A percentile compares a stretch with the other conserved stretches of the same genome.
phyloP scores from a whole-genome alignment of 2,329 filamentous ascomycete genomes.

The Sporothrix variecibatus region DNA sequence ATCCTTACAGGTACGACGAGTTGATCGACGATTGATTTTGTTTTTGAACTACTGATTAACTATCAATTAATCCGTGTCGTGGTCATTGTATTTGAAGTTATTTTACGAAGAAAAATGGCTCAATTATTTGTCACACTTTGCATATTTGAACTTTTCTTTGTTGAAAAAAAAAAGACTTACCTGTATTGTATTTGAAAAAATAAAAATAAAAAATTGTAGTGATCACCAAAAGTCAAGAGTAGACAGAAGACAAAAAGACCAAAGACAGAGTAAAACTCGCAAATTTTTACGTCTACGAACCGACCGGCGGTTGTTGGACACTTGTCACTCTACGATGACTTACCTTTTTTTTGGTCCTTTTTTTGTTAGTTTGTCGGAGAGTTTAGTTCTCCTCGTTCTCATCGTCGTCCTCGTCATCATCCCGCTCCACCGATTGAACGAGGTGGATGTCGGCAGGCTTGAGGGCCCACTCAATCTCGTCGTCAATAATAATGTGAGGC shows the following conservation, averaged over 20 bases:
- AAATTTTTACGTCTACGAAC: not conserved
- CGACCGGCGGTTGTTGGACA: not conserved
- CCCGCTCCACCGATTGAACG: not conserved
- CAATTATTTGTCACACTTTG: not conserved
- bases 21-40: too few relatives aligned
- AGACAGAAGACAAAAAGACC: not conserved
- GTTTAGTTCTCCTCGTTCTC: not conserved
- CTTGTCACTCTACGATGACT: not conserved
- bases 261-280: not conserved
- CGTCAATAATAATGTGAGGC: not conserved
- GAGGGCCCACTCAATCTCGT: not conserved
- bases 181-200: not conserved
- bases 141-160: not conserved
- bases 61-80: too few relatives aligned
- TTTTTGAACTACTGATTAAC: too few relatives aligned
- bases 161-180: not conserved
- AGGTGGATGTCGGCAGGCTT: not conserved
- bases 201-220: too few relatives aligned
- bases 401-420: not conserved
- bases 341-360: not conserved
- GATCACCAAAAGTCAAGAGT: not conserved
- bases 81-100: too few relatives aligned
- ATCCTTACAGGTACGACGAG: too few relatives aligned
- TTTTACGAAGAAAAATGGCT: not conserved
- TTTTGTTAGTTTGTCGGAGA: not conserved